These are phyloP conservation scores for Citrus cavaleriei DNA, from an alignment of 345 rosid genomes.

Conservation along the genomic window DNA sequence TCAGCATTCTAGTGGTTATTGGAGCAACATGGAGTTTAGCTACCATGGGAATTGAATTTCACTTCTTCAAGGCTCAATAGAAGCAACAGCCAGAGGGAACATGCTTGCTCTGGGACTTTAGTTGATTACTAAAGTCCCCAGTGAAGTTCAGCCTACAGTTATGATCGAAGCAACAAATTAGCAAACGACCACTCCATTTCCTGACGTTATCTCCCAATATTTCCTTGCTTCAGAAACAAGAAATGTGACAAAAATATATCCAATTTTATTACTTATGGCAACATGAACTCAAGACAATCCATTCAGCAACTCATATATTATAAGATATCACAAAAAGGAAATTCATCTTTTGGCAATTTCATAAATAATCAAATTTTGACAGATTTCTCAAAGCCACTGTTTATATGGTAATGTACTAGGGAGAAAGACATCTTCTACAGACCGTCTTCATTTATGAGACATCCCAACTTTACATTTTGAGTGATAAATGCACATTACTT, in stretches of 20 bases:
- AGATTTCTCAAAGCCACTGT: slow-evolving; percentile 1
- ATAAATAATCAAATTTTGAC: neutral
- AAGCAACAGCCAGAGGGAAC: neutral
- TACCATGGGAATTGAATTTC: slow-evolving; percentile 39
- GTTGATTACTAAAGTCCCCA: too few species aligned
- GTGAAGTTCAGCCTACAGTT: too few species aligned
- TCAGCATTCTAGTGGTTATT: slow-evolving; percentile 31
- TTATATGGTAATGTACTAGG: slow-evolving; percentile 3
- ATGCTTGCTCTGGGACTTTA: neutral
- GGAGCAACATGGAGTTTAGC: slow-evolving; percentile 49
- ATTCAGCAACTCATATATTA: neutral
- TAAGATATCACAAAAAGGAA: neutral
- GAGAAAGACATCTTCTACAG: slow-evolving; percentile 3
- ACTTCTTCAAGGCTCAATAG: slow-evolving; percentile 50
- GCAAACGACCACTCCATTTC: neutral
- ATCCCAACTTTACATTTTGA: slow-evolving; percentile 14
- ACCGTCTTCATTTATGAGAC: slow-evolving; percentile 1
- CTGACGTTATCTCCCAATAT: neutral
- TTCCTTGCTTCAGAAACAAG: neutral
- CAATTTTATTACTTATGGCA: neutral
- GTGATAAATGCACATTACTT: slow-evolving; percentile 4
- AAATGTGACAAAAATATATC: neutral
- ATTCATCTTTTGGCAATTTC: neutral
- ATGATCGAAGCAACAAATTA: too few species aligned
- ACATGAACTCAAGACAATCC: neutral